Evolutionary conservation across 2,329 filamentous ascomycete species (phyloP).

Genomic region (Trichoderma citrinoviride): DNA sequence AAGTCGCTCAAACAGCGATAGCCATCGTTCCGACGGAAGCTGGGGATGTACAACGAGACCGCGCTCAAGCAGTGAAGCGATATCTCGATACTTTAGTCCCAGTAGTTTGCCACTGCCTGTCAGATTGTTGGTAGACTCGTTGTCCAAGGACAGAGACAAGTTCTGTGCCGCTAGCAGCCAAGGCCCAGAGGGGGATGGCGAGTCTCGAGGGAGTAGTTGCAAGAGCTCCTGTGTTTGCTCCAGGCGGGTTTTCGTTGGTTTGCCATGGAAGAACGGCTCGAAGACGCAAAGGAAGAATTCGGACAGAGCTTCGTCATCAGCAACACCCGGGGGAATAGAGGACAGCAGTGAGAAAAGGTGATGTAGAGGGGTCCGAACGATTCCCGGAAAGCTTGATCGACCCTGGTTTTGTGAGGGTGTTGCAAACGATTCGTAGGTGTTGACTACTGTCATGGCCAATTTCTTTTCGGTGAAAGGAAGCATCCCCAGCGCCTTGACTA

Average conservation of each 20-base stretch:
- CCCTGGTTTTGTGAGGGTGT: conserved; percentile 64
- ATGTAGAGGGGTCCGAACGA: conserved; percentile 59
- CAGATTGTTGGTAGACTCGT: conserved; percentile 24
- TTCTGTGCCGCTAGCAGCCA: conserved; percentile 53
- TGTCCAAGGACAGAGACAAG: conserved; percentile 43
- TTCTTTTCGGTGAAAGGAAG: conserved; percentile 63
- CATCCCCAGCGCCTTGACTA: conserved; percentile 52
- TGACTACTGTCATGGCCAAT: conserved; percentile 49
- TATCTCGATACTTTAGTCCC: conserved; percentile 67
- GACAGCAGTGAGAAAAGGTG: conserved; percentile 64
- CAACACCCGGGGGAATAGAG: conserved; percentile 45
- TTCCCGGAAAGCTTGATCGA: conserved; percentile 47
- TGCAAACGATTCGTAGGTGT: conserved; percentile 59
- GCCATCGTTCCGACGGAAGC: conserved; percentile 49
- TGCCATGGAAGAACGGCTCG: conserved; percentile 57
- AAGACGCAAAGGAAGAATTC: conserved; percentile 52
- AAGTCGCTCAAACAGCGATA: conserved; percentile 56
- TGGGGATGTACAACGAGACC: conserved; percentile 53
- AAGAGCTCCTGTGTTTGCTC: conserved; percentile 53
- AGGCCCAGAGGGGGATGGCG: conserved; percentile 46
- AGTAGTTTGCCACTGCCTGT: conserved; percentile 43
- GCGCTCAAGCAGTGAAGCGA: conserved; percentile 64
- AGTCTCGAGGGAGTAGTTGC: conserved; percentile 46
- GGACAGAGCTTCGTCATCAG: conserved; percentile 46
- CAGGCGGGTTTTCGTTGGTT: conserved; percentile 42